A percentile compares a stretch with the other conserved stretches of the same genome.
These are phyloP conservation scores for Talaromyces sp. DNA, from an alignment of 2,329 filamentous ascomycete species.

Conservation along the genomic window DNA sequence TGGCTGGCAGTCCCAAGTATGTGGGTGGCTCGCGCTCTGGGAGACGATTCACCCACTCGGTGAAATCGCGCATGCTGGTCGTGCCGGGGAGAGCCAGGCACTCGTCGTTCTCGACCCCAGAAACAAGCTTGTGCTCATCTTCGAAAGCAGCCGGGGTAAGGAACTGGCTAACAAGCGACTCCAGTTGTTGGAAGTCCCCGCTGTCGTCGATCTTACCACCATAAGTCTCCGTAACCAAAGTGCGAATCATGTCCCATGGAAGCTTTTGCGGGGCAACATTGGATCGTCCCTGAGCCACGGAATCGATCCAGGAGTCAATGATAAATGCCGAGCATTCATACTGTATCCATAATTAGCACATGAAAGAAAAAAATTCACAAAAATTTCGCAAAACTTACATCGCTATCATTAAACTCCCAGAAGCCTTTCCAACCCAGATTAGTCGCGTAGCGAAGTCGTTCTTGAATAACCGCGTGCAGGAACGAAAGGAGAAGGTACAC, in stretches of 20 bases:
- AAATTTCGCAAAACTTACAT: conserved; percentile 60
- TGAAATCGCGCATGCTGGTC: conserved; percentile 79
- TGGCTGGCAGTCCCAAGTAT: conserved; percentile 86
- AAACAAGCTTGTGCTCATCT: conserved; percentile 82
- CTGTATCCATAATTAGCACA: conserved; percentile 41
- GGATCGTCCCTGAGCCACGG: conserved; percentile 73
- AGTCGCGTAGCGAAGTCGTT: conserved; percentile 88
- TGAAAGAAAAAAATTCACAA: not conserved
- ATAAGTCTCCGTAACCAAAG: conserved; percentile 87
- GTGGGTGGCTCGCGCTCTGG: conserved; percentile 95
- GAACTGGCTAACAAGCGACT: conserved; percentile 67
- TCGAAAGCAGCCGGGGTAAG: conserved; percentile 89
- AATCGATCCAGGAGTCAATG: conserved; percentile 90
- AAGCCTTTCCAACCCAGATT: conserved; percentile 96
- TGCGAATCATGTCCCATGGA: conserved; percentile 93
- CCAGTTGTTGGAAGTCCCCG: conserved; percentile 70
- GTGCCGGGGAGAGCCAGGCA: conserved; percentile 70
- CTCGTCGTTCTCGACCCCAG: conserved; percentile 54
- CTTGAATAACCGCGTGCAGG: conserved; percentile 91
- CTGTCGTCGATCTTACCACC: conserved; percentile 96
- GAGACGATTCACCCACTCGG: conserved; percentile 82
- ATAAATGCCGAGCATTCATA: conserved; percentile 97
- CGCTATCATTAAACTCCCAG: conserved; percentile 99
- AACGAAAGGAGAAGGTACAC: conserved; percentile 90
- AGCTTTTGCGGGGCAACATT: conserved; percentile 93